These are phyloP conservation scores for Russula compacta DNA, from an alignment of 768 basidiomycete species.

Conservation along the genomic window DNA sequence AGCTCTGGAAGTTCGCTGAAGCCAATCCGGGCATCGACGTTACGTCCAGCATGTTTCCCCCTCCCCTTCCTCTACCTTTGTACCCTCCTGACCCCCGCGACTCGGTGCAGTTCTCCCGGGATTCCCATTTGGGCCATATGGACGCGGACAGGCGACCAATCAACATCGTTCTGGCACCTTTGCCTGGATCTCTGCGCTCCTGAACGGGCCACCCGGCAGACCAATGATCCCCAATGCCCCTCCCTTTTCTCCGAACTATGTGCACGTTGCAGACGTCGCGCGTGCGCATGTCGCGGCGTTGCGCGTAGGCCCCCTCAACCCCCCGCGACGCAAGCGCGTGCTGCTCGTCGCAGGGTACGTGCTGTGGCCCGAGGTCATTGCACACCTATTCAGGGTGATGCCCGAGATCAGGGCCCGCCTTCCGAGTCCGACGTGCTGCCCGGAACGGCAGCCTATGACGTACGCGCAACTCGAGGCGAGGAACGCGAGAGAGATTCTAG, in stretches of 20 bases:
- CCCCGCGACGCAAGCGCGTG: conserved; percentile 7
- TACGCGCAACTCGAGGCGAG: conserved; percentile 9
- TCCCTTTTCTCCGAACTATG: conserved; percentile 14
- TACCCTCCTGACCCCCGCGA: neutral
- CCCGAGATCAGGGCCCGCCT: conserved; percentile 6
- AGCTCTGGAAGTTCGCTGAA: conserved; percentile 13
- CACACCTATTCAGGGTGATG: conserved; percentile 4
- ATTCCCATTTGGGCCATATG: conserved; percentile 12
- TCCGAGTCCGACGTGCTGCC: neutral
- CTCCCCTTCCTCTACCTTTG: too few relatives aligned
- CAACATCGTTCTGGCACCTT: conserved; percentile 2
- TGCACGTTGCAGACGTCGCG: conserved; percentile 9
- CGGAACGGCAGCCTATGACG: neutral
- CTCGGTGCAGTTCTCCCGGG: conserved; percentile 5
- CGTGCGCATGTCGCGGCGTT: conserved; percentile 9
- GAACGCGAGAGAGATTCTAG: conserved; percentile 12
- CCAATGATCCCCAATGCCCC: conserved; percentile 2
- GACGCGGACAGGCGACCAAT: conserved; percentile 10
- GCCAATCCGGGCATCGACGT: conserved; percentile 8
- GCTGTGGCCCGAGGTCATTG: conserved; percentile 9
- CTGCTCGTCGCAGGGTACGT: conserved; percentile 12
- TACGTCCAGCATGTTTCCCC: conserved; percentile 9
- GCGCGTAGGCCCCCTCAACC: conserved; percentile 1
- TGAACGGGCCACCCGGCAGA: conserved; percentile 8
- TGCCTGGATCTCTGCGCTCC: conserved; percentile 11